These are phyloP conservation scores for Emergomyces orientalis DNA, from an alignment of 2,329 filamentous ascomycete genomes.

Conservation along the genomic window DNA sequence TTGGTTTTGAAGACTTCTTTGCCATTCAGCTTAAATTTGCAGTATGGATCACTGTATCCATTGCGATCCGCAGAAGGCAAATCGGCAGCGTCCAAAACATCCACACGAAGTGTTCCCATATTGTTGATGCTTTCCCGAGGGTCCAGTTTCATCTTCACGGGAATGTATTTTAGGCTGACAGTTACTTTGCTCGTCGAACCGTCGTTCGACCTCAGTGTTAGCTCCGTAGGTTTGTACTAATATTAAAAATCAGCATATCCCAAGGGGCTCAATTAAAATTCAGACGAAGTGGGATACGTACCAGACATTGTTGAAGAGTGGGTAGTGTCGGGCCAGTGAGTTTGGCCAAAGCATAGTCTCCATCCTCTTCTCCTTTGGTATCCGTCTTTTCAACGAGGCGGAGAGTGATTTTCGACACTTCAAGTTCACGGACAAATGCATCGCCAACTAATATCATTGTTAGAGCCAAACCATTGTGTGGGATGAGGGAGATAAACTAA, in stretches of 20 bases:
- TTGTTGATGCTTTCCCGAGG: slow-evolving; percentile 98
- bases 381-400: slow-evolving; percentile 74
- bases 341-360: slow-evolving; percentile 69
- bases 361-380: slow-evolving; percentile 55
- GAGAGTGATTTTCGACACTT: slow-evolving; percentile 86
- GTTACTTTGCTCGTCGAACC: slow-evolving; percentile 71
- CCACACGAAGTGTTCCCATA: slow-evolving; percentile 89
- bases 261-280: neutral
- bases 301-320: slow-evolving; percentile 77
- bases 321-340: slow-evolving; percentile 76
- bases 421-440: slow-evolving; percentile 92
- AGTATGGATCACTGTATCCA: slow-evolving; percentile 94
- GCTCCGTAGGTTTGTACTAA: slow-evolving; percentile 77
- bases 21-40: slow-evolving; percentile 84
- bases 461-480: slow-evolving; percentile 8
- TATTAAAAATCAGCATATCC: slow-evolving; percentile 10
- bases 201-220: slow-evolving; percentile 69
- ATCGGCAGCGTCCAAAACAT: slow-evolving; percentile 74
- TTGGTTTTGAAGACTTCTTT: slow-evolving; percentile 92
- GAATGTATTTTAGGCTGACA: slow-evolving; percentile 89
- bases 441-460: slow-evolving; percentile 55
- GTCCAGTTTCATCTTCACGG: slow-evolving; percentile 86
- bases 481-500: slow-evolving; percentile 23
- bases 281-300: slow-evolving; percentile 37
- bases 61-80: slow-evolving; percentile 93